Percentiles rank a stretch among this genome's conserved stretches.
These are phyloP conservation scores for Geotrichum bryndzae DNA, from an alignment of 1,139 yeast genomes.

Conservation along the genomic window DNA sequence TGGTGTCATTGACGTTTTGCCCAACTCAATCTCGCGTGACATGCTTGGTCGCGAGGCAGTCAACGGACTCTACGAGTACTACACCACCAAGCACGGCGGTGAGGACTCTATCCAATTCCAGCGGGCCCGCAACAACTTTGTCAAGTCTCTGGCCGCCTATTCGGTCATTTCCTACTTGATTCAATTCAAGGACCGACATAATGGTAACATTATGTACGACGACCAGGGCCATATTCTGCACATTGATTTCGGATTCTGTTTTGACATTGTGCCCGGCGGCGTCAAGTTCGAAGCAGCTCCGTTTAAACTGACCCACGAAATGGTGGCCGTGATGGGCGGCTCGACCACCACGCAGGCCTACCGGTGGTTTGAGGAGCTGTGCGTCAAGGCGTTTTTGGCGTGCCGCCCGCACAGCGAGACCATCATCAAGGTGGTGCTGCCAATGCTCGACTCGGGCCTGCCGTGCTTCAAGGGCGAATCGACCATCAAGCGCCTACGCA, in stretches of 20 bases:
- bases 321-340: conserved; percentile 96
- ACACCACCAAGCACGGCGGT: conserved; percentile 86
- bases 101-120: conserved; percentile 87
- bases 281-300: conserved; percentile 97
- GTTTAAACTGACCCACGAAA: conserved; percentile 90
- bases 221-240: conserved; percentile 91
- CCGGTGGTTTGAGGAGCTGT: conserved; percentile 89
- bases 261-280: conserved; percentile 98
- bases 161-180: conserved; percentile 86
- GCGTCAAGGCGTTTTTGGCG: conserved; percentile 87
- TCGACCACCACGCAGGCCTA: conserved; percentile 77
- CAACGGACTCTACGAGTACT: conserved; percentile 91
- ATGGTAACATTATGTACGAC: conserved; percentile 98
- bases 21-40: conserved; percentile 91
- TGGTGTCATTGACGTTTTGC: conserved; percentile 96
- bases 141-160: conserved; percentile 92
- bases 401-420: conserved; percentile 86
- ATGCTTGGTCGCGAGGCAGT: conserved; percentile 99
- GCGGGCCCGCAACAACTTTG: conserved; percentile 83
- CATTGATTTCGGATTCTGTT: conserved; percentile 97
- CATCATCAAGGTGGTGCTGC: conserved; percentile 76
- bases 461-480: conserved; percentile 88
- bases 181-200: conserved; percentile 96
- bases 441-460: conserved; percentile 92
- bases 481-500: conserved; percentile 70